Evolutionary conservation across 805 yeast genomes (phyloP).

Genomic region (Candida nemodendra): DNA sequence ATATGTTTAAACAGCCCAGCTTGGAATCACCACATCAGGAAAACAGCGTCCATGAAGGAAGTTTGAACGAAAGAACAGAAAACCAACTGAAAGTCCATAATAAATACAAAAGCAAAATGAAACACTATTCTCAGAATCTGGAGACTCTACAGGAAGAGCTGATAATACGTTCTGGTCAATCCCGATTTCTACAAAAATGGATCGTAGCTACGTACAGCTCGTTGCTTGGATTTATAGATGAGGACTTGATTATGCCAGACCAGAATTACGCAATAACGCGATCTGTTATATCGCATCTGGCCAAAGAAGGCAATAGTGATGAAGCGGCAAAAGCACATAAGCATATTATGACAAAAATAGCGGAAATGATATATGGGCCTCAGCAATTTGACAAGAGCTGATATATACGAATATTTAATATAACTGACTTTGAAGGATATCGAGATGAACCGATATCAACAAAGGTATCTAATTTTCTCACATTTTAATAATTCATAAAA

Average conservation of each 20-base stretch:
- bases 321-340: slow-evolving; percentile 2
- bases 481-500: no score
- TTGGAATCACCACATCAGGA: neutral
- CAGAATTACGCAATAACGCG: slow-evolving; percentile 1
- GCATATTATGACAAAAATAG: slow-evolving; percentile 2
- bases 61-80: neutral
- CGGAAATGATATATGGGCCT: neutral
- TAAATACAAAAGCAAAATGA: neutral
- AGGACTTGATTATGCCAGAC: slow-evolving; percentile 3
- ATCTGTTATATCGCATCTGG: slow-evolving; percentile 1
- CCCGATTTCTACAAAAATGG: slow-evolving; percentile 4
- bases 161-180: neutral
- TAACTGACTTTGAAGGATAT: no score
- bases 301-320: neutral
- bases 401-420: no score
- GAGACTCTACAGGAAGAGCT: neutral
- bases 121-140: neutral
- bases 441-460: no score
- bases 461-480: no score
- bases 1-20: neutral
- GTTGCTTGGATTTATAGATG: slow-evolving; percentile 6
- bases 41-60: neutral
- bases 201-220: slow-evolving; percentile 8
- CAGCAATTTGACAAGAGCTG: no score
- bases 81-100: neutral